Conservation (phyloP, 169 alveolate species). For the Cryptosporidium baileyi region DNA sequence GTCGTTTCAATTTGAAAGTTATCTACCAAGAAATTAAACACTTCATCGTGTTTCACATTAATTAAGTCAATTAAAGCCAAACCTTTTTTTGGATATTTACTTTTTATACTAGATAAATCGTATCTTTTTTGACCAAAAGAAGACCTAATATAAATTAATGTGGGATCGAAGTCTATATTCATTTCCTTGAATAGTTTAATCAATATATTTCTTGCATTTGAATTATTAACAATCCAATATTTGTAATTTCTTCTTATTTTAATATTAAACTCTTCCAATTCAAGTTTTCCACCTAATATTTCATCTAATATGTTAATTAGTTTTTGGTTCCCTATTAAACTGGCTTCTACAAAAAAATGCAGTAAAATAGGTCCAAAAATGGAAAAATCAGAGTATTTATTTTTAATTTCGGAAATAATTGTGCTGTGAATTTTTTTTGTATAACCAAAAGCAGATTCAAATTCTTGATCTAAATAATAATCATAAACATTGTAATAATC, state of each 20-base stretch:
- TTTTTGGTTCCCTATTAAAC: neutral
- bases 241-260: constrained; percentile 58
- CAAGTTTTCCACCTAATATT: constrained; percentile 67
- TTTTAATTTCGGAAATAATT: neutral
- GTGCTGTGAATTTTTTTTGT: constrained; percentile 8
- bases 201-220: neutral
- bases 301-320: constrained; percentile 25
- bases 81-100: constrained; percentile 14
- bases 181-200: neutral
- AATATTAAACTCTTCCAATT: neutral
- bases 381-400: neutral
- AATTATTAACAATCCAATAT: constrained; percentile 37
- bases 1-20: constrained; percentile 60
- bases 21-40: constrained; percentile 60
- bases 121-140: constrained; percentile 9
- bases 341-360: constrained; percentile 1
- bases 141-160: constrained; percentile 42
- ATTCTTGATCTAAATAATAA: constrained; percentile 30
- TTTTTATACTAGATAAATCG: constrained; percentile 9
- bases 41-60: constrained; percentile 24
- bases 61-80: constrained; percentile 20
- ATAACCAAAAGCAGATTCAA: constrained; percentile 35
- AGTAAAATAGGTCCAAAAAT: constrained; percentile 35
- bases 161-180: constrained; percentile 1
- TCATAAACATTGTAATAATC: constrained; percentile 7